Evolutionary conservation across 169 alveolate genomes (phyloP).

Genomic region (Eimeria falciformis): DNA sequence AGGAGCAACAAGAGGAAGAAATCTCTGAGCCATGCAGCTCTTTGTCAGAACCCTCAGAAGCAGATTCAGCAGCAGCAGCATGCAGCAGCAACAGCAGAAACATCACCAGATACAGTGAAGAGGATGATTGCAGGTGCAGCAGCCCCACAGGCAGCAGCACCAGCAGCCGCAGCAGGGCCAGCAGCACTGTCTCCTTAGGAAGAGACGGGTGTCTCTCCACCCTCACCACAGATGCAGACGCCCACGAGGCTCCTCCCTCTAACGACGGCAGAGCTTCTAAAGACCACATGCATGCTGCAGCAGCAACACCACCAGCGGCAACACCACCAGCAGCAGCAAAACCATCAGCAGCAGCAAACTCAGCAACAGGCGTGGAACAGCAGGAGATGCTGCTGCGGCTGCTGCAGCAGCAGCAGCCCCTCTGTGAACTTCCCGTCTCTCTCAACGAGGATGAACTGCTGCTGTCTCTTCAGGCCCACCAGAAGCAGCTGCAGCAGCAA

Average conservation of each 20-base stretch:
- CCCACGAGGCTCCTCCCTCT: not conserved
- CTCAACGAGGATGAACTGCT: not conserved
- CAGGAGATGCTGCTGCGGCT: constrained; percentile 37
- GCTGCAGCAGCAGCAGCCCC: constrained; percentile 31
- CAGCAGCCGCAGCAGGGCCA: not conserved
- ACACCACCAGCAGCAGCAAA: not conserved
- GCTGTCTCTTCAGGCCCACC: not conserved
- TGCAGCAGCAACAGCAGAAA: not conserved
- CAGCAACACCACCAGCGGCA: not conserved
- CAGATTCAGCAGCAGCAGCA: not conserved
- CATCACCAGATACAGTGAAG: not conserved
- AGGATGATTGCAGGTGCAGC: not conserved
- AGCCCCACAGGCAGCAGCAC: no score
- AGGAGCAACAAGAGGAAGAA: not conserved
- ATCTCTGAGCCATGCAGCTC: not conserved
- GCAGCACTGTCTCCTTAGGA: not conserved
- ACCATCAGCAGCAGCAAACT: not conserved
- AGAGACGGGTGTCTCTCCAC: no score
- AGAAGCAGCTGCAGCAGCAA: constrained; percentile 2
- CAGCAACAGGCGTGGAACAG: not conserved
- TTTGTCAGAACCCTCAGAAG: not conserved
- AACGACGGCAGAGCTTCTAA: constrained; percentile 13
- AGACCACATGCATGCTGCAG: constrained; percentile 13
- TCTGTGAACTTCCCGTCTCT: not conserved
- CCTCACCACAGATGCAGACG: not conserved